Evolutionary conservation across 2,329 filamentous ascomycete genomes (phyloP).

Genomic region (Verticillium dahliae): DNA sequence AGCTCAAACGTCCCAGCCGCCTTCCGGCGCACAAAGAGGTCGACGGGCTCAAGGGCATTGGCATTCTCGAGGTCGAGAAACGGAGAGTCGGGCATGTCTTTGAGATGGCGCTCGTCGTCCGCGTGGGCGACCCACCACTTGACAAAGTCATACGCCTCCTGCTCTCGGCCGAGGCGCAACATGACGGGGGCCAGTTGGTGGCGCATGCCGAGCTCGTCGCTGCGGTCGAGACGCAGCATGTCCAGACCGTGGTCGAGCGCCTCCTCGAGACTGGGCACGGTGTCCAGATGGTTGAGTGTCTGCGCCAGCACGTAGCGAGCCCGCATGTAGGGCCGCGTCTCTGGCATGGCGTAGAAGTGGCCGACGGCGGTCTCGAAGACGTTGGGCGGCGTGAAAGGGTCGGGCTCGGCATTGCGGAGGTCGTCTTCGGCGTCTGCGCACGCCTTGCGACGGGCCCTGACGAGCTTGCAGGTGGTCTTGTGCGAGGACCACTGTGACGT

Average conservation of each 20-base stretch:
- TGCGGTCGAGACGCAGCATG: slow-evolving; percentile 35
- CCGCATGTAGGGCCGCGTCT: slow-evolving; percentile 38
- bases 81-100: slow-evolving; percentile 9
- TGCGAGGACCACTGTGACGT: slow-evolving; percentile 25
- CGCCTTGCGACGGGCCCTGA: slow-evolving; percentile 21
- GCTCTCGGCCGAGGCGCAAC: slow-evolving; percentile 39
- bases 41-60: slow-evolving; percentile 13
- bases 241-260: slow-evolving; percentile 32
- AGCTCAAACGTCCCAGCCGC: not conserved
- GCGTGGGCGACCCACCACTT: slow-evolving; percentile 22
- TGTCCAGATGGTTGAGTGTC: slow-evolving; percentile 4
- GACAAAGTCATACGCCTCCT: slow-evolving; percentile 41
- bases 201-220: slow-evolving; percentile 37
- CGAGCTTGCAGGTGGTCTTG: slow-evolving; percentile 28
- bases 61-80: slow-evolving; percentile 14
- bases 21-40: slow-evolving; percentile 1
- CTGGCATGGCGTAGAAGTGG: slow-evolving; percentile 32
- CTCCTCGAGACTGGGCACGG: slow-evolving; percentile 23
- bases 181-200: slow-evolving; percentile 30
- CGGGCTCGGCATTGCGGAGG: slow-evolving; percentile 23
- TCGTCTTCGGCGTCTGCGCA: slow-evolving; percentile 27
- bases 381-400: slow-evolving; percentile 19
- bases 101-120: slow-evolving; percentile 13
- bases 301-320: slow-evolving; percentile 14
- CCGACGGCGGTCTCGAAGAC: slow-evolving; percentile 31